Percentiles rank a stretch among this genome's conserved stretches.
Conservation (phyloP, 2,329 filamentous ascomycete species). For the Cadophora sp. region DNA sequence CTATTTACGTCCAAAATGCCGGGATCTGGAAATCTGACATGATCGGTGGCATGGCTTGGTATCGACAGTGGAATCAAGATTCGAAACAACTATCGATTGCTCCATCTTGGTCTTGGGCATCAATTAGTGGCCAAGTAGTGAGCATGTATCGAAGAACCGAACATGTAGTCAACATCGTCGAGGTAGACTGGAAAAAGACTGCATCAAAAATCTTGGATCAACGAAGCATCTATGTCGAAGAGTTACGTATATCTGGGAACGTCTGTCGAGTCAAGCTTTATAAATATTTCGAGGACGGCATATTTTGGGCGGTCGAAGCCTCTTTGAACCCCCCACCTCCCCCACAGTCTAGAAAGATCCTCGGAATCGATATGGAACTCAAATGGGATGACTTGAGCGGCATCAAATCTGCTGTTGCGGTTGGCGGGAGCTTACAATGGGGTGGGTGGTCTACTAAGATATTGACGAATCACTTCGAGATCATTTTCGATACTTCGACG, state of each 20-base stretch:
- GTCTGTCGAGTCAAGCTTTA: neutral
- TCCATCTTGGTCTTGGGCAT: conserved; percentile 4
- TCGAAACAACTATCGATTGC: neutral
- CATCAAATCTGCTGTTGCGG: neutral
- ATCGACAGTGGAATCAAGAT: neutral
- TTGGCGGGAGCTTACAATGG: neutral
- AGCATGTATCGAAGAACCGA: neutral
- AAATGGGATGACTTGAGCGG: neutral
- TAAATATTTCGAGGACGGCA: neutral
- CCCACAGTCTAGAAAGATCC: neutral
- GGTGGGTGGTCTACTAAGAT: neutral
- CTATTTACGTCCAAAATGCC: neutral
- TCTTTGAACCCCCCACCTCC: neutral
- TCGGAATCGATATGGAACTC: neutral
- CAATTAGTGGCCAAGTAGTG: neutral
- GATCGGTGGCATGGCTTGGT: conserved; percentile 6
- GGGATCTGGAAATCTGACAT: conserved; percentile 6
- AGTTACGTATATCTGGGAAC: neutral
- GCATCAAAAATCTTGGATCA: neutral
- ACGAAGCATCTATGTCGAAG: neutral
- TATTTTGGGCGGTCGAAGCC: neutral
- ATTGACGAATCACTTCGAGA: conserved; percentile 4
- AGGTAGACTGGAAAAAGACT: neutral
- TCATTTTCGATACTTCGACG: neutral
- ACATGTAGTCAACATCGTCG: neutral